These are phyloP conservation scores for Nothophoma quercina DNA, from an alignment of 2,329 filamentous ascomycete genomes.

Conservation along the genomic window DNA sequence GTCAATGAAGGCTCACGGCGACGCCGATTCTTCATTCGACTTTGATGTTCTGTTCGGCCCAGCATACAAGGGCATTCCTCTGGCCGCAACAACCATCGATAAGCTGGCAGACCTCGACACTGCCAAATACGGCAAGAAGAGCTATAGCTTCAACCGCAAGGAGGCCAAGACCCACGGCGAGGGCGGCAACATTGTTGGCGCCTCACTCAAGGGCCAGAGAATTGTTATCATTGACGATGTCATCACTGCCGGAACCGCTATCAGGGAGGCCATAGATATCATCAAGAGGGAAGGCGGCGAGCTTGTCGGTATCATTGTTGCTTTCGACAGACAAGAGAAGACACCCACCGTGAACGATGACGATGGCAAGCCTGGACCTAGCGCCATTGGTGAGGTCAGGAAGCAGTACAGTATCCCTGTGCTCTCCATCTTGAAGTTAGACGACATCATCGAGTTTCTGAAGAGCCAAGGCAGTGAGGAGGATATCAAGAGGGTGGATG, in stretches of 20 bases:
- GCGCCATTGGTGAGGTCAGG: conserved; percentile 85
- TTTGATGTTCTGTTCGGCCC: conserved; percentile 92
- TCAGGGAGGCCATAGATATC: conserved; percentile 89
- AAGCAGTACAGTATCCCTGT: conserved; percentile 86
- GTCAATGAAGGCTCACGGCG: conserved; percentile 59
- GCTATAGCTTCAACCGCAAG: conserved; percentile 94
- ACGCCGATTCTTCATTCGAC: conserved; percentile 55
- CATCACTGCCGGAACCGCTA: conserved; percentile 92
- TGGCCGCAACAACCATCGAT: conserved; percentile 79
- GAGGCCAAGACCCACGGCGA: conserved; percentile 97
- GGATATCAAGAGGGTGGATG: conserved; percentile 53
- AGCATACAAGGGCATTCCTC: conserved; percentile 95
- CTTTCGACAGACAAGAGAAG: conserved; percentile 87
- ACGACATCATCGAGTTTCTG: conserved; percentile 71
- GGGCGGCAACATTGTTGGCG: conserved; percentile 90
- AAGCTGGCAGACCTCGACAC: conserved; percentile 76
- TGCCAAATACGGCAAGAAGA: conserved; percentile 70
- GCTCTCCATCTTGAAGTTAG: conserved; percentile 80
- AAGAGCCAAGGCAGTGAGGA: conserved; percentile 54
- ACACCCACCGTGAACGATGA: conserved; percentile 67
- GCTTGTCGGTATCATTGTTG: conserved; percentile 86
- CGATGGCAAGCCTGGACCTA: conserved; percentile 73
- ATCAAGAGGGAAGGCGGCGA: conserved; percentile 85
- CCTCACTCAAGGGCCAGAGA: conserved; percentile 81
- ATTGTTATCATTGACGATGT: conserved; percentile 96